Evolutionary conservation across 352 stramenopile genomes (phyloP).

Genomic region (Saprolegnia diclina): DNA sequence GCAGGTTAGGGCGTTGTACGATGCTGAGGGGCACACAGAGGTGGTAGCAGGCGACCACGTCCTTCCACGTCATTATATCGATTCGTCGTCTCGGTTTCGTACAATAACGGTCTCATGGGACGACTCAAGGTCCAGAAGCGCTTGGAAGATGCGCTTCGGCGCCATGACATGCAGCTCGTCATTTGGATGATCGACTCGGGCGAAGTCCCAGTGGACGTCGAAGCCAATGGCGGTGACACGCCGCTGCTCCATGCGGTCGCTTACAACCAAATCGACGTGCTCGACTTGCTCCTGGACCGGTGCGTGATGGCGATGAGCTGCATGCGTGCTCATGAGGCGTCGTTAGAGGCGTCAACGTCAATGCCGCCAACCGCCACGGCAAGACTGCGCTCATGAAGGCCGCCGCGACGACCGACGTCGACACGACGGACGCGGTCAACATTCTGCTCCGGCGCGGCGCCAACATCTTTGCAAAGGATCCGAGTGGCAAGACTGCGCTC

Average conservation of each 20-base stretch:
- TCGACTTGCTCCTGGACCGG: conserved; percentile 44
- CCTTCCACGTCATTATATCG: background rate
- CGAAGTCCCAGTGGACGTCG: conserved; percentile 41
- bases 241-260: conserved; percentile 52
- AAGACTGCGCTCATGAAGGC: conserved; percentile 76
- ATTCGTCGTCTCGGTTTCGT: no score
- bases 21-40: background rate
- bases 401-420: conserved; percentile 32
- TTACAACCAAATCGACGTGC: conserved; percentile 38
- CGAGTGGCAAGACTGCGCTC: conserved; percentile 48
- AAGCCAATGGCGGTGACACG: conserved; percentile 52
- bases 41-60: background rate
- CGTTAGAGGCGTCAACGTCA: conserved; percentile 50
- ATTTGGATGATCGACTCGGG: conserved; percentile 69
- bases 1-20: background rate
- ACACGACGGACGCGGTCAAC: conserved; percentile 10
- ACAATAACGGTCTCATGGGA: no score
- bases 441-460: conserved; percentile 7
- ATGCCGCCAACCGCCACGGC: conserved; percentile 43
- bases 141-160: conserved; percentile 44
- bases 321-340: background rate
- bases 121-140: conserved; percentile 31
- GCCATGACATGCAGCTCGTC: conserved; percentile 51
- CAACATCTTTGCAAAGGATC: conserved; percentile 45
- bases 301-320: conserved; percentile 21